Evolutionary conservation across 371 early-diverging fungal species (phyloP).

Genomic region (Mucor irregularis): DNA sequence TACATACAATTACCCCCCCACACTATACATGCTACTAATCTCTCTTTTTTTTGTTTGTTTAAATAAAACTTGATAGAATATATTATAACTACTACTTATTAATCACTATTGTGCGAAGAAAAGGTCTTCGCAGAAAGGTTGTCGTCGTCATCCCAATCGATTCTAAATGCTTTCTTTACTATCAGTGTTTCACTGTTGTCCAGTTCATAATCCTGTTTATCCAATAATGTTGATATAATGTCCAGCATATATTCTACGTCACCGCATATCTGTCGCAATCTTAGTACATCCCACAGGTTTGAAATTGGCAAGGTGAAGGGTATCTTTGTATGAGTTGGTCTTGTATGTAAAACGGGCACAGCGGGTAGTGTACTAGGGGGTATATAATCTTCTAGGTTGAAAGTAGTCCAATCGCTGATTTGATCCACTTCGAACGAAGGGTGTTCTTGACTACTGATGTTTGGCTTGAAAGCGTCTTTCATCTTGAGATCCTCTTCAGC

Average conservation of each 20-base stretch:
- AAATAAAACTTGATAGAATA: no score
- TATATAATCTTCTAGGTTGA: background rate
- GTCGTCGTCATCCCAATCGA: no score
- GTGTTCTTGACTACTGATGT: background rate
- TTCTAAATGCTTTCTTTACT: background rate
- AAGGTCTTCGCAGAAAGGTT: no score
- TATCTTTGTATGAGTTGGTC: background rate
- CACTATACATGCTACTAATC: no score
- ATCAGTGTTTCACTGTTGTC: background rate
- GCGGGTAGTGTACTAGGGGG: background rate
- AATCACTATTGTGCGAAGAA: no score
- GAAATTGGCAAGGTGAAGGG: conserved; percentile 14
- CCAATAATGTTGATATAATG: background rate
- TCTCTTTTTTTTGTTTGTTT: no score
- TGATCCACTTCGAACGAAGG: background rate
- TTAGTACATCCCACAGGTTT: conserved; percentile 32
- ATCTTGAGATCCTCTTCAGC: background rate
- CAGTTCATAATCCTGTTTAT: background rate
- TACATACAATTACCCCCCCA: no score
- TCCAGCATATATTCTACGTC: conserved; percentile 6
- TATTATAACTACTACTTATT: no score
- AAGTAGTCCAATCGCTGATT: conserved; percentile 9
- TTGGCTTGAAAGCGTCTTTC: background rate
- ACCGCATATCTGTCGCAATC: conserved; percentile 35
- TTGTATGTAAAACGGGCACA: conserved; percentile 7